phyloP scores from a whole-genome alignment of 495 filamentous ascomycete species.

The Tuber calosporum region DNA sequence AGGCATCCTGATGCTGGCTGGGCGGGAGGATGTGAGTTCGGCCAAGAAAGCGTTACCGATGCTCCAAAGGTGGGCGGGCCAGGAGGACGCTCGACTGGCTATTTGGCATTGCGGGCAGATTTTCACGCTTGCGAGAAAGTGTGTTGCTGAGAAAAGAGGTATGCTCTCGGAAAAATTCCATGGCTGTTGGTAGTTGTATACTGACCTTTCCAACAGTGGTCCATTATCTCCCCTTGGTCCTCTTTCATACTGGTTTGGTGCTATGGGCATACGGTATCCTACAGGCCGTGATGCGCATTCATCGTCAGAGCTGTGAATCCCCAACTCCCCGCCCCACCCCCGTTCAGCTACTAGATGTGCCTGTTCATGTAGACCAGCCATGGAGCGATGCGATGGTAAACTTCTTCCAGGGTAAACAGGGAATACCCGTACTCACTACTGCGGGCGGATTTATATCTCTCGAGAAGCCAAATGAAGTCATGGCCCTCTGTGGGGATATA shows the following conservation, averaged over 20 bases:
- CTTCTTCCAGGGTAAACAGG: background rate
- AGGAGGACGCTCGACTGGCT: background rate
- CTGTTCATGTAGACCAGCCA: background rate
- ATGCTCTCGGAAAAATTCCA: background rate
- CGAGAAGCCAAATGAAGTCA: conserved; percentile 5
- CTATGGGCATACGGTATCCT: background rate
- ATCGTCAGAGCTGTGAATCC: background rate
- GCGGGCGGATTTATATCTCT: background rate
- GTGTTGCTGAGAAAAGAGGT: background rate
- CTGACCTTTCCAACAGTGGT: background rate
- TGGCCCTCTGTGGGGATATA: background rate
- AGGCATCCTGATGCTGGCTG: background rate
- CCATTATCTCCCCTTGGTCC: background rate
- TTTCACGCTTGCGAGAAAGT: conserved; percentile 1
- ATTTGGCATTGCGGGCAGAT: background rate
- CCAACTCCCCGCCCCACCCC: background rate
- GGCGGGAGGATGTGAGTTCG: background rate
- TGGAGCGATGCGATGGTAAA: background rate
- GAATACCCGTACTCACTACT: background rate
- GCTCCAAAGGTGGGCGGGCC: background rate
- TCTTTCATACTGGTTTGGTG: background rate
- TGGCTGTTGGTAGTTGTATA: background rate
- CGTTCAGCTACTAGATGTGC: background rate
- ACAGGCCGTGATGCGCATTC: conserved; percentile 1
- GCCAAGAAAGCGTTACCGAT: background rate